Evolutionary conservation across 73 alveolate species (phyloP).

Genomic region (Paramecium sonneborni): DNA sequence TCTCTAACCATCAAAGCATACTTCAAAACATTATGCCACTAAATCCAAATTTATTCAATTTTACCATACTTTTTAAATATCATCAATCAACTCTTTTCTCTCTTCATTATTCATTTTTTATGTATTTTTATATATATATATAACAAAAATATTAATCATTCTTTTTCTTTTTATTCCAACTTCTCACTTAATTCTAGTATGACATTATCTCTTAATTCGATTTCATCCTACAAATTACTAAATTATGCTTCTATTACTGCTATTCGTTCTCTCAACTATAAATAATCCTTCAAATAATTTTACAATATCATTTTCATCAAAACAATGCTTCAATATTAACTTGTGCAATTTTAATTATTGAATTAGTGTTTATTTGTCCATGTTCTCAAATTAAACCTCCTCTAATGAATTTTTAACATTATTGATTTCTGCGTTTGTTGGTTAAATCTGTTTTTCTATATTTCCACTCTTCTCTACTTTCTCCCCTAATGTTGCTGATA

Average conservation of each 20-base stretch:
- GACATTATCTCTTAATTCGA: conserved; percentile 9
- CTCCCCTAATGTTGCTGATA: neutral
- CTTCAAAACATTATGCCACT: neutral
- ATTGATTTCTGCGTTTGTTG: neutral
- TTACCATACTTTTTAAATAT: neutral
- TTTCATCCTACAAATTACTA: conserved; percentile 15
- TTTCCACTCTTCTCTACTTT: neutral
- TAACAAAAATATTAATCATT: neutral
- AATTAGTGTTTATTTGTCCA: neutral
- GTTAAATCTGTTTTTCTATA: neutral
- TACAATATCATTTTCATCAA: conserved; percentile 35
- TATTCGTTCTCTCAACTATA: conserved; percentile 4
- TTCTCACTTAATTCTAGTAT: neutral
- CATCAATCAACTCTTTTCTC: neutral
- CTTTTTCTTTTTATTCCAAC: neutral
- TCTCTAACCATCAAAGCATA: neutral
- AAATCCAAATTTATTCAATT: neutral
- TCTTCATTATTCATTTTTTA: neutral
- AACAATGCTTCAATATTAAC: neutral
- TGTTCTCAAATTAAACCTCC: neutral
- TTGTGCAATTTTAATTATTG: neutral
- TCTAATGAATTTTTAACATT: neutral
- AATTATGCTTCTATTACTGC: neutral
- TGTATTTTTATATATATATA: neutral
- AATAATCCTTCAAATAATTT: neutral